Conservation (phyloP, 306 rosid genomes). For the Vicia faba region DNA sequence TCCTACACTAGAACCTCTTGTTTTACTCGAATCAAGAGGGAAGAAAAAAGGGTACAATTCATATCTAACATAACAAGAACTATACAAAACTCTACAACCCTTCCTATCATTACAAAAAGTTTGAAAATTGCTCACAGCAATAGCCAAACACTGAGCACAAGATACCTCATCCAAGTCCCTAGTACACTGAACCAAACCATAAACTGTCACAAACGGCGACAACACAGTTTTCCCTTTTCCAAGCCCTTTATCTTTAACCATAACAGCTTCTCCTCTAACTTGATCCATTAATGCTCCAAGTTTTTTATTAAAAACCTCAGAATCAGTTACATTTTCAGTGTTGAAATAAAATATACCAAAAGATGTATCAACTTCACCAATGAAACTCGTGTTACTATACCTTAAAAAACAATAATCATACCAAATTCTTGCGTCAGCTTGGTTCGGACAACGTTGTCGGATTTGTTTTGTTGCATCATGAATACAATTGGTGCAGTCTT, state of each 20-base stretch:
- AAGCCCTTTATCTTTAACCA: slow-evolving; percentile 47
- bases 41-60: slow-evolving; percentile 73
- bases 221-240: slow-evolving; percentile 58
- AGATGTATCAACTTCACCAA: slow-evolving; percentile 59
- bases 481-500: slow-evolving; percentile 62
- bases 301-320: slow-evolving; percentile 50
- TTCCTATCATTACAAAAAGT: slow-evolving; percentile 46
- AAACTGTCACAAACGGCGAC: slow-evolving; percentile 55
- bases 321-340: slow-evolving; percentile 54
- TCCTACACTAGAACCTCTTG: slow-evolving; percentile 22
- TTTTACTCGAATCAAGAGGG: slow-evolving; percentile 50
- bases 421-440: slow-evolving; percentile 65
- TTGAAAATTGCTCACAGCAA: slow-evolving; percentile 52
- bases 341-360: slow-evolving; percentile 56
- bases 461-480: slow-evolving; percentile 60
- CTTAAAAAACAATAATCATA: slow-evolving; percentile 68
- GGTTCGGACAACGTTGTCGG: slow-evolving; percentile 48
- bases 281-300: slow-evolving; percentile 48
- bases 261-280: slow-evolving; percentile 49
- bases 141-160: slow-evolving; percentile 72
- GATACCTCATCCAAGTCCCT: slow-evolving; percentile 53
- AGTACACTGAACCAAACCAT: slow-evolving; percentile 71
- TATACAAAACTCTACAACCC: slow-evolving; percentile 63
- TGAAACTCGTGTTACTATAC: slow-evolving; percentile 45
- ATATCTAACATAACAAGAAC: slow-evolving; percentile 70